A percentile compares a stretch with the other conserved stretches of the same genome.
Evolutionary conservation across 129 eudicot genomes (phyloP).

Genomic region (Tagetes erecta): DNA sequence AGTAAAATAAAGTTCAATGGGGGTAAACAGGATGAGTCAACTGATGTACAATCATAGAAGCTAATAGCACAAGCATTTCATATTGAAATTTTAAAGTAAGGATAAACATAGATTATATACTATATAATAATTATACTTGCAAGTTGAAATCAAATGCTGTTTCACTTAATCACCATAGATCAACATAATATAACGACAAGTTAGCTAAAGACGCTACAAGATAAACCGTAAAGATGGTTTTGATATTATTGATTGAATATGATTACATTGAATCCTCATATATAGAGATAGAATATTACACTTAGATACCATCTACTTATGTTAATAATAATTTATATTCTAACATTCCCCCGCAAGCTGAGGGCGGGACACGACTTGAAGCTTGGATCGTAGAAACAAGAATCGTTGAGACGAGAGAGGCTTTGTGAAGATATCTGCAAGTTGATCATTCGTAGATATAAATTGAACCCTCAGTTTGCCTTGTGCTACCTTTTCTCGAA

Average conservation of each 20-base stretch:
- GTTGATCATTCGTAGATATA: not conserved
- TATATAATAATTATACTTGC: not conserved
- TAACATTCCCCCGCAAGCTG: not conserved
- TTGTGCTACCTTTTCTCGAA: not conserved
- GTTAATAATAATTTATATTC: too few relatives aligned
- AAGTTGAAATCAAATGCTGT: not conserved
- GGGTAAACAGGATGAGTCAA: not conserved
- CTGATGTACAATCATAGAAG: slow-evolving; percentile 5
- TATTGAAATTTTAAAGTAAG: not conserved
- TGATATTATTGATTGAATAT: too few relatives aligned
- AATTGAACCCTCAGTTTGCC: not conserved
- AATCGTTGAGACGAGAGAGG: not conserved
- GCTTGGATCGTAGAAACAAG: not conserved
- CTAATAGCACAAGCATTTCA: not conserved
- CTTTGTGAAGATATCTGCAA: not conserved
- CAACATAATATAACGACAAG: not conserved
- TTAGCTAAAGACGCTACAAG: not conserved
- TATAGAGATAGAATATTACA: too few relatives aligned
- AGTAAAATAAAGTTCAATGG: not conserved
- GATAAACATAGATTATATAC: not conserved
- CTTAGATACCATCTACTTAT: too few relatives aligned
- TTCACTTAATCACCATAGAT: not conserved
- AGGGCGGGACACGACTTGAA: not conserved
- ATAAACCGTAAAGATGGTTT: too few relatives aligned
- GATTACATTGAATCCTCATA: too few relatives aligned